phyloP scores from a whole-genome alignment of 1,139 yeast species.

The Nadsonia commutata region DNA sequence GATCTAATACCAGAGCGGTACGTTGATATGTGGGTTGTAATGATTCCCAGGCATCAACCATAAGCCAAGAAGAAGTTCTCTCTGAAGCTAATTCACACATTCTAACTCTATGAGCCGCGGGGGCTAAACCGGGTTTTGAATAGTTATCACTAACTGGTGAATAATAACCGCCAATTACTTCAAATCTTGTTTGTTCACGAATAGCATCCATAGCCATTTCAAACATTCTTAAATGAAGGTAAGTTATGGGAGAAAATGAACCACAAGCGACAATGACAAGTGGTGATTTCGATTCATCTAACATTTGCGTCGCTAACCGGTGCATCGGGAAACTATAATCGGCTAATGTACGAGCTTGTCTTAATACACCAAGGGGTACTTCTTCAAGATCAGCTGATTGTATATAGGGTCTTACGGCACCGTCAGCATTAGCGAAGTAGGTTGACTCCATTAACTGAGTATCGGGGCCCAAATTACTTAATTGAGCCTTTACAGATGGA shows the following conservation, averaged over 20 bases:
- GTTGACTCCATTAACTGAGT: background rate
- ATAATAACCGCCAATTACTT: conserved; percentile 91
- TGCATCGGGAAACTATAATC: conserved; percentile 76
- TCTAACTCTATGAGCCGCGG: conserved; percentile 76
- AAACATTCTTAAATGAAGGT: conserved; percentile 88
- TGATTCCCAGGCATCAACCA: conserved; percentile 99
- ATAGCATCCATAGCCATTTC: conserved; percentile 98
- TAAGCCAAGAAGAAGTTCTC: conserved; percentile 89
- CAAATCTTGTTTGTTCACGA: conserved; percentile 80
- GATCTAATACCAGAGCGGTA: conserved; percentile 91
- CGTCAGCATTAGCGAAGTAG: background rate
- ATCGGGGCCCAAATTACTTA: background rate
- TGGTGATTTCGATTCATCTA: conserved; percentile 71
- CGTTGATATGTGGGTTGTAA: conserved; percentile 82
- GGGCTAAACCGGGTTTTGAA: conserved; percentile 84
- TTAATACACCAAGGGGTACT: conserved; percentile 81
- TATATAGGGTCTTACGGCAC: conserved; percentile 19
- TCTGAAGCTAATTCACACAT: conserved; percentile 99
- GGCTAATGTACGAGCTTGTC: conserved; percentile 62
- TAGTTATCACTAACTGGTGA: conserved; percentile 96
- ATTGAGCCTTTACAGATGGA: too few species aligned
- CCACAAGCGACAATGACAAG: conserved; percentile 95
- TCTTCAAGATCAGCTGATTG: conserved; percentile 88
- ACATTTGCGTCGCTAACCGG: conserved; percentile 55
- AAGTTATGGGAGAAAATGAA: conserved; percentile 89